Base-by-base conservation (phyloP, 1,284 basidiomycete species). In the Pseudozyma tsukubaensis region DNA sequence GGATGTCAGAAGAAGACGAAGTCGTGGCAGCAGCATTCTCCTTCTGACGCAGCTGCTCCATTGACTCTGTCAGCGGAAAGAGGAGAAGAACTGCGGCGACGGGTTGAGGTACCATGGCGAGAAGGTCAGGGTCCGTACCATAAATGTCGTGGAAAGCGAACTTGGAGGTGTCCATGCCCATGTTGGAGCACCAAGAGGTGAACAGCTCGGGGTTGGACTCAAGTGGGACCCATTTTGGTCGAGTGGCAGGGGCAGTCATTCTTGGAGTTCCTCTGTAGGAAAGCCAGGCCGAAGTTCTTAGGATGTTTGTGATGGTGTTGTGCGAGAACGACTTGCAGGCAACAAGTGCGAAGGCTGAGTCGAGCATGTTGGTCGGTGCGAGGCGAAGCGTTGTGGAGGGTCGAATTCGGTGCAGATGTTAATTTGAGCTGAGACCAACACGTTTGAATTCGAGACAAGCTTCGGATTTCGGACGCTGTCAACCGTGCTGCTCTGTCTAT, bases 121-220 rank as follows among this genome's bases (percentile, higher is more conserved):
- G 83, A 19, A 88, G 76, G 50, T 87, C 87, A n/a, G 85, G 81
- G 50, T 87, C 86, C 40, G 88, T 73, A 16, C 86, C 87, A 65
- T 84, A 85, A 37, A 88, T 85, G 76, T 88, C 88, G 58, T 86
- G 82, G 78, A 87, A 88, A 18, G 85, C 75, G 63, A 86, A 86
- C n/a, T 74, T 50, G 8, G 78, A 59, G 1, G 80, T 77, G 54
- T 82, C 75, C 34, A 84, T 58, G 39, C 83, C 83, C 57, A 84
- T 74, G 13, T 49, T 57, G 4, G 59, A 43, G 47, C 77, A 76
- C 82, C 82, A 84, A 35, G 48, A 49, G 37, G 67, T 78, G 66
- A 83, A 84, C 40, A 84, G 74, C 50, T 82, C 84, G 4, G 84
- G 84, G 54, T 85, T 84, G 32, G 83, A 80, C 54, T 85, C 84